Percentiles rank a stretch among this genome's conserved stretches.
These are phyloP conservation scores for Gracilaria caudata DNA, from an alignment of 23 red algal genomes.

Conservation along the genomic window DNA sequence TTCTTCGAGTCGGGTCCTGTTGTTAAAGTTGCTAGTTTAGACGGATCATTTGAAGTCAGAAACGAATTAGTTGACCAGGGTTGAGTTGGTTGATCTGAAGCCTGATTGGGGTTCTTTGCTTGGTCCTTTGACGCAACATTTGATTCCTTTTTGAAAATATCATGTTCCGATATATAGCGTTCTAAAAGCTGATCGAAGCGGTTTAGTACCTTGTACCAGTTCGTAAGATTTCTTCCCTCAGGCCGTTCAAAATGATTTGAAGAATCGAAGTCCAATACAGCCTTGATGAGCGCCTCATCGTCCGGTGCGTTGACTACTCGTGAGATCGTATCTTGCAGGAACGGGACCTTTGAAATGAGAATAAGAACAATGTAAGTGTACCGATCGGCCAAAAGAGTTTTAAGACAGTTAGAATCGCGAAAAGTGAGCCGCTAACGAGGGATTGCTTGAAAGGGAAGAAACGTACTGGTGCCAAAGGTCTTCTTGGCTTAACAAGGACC, in stretches of 20 bases:
- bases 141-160: constrained; percentile 43
- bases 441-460: background rate
- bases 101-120: background rate
- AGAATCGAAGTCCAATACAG: constrained; percentile 49
- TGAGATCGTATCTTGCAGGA: constrained; percentile 36
- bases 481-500: constrained; percentile 39
- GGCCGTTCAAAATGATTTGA: constrained; percentile 73
- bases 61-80: background rate
- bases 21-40: background rate
- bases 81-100: background rate
- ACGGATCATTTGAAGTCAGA: constrained; percentile 2
- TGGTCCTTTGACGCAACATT: constrained; percentile 9
- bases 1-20: background rate
- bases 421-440: background rate
- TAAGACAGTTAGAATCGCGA: background rate
- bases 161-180: constrained; percentile 40
- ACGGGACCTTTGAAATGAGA: constrained; percentile 21
- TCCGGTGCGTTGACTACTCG: constrained; percentile 45
- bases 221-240: constrained; percentile 65
- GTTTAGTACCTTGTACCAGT: constrained; percentile 76
- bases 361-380: background rate
- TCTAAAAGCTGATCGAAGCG: constrained; percentile 69
- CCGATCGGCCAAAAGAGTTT: constrained; percentile 1
- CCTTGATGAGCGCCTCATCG: constrained; percentile 34
- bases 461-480: constrained; percentile 52